These are phyloP conservation scores for Candida caryicola DNA, from an alignment of 805 yeast species.

Conservation along the genomic window DNA sequence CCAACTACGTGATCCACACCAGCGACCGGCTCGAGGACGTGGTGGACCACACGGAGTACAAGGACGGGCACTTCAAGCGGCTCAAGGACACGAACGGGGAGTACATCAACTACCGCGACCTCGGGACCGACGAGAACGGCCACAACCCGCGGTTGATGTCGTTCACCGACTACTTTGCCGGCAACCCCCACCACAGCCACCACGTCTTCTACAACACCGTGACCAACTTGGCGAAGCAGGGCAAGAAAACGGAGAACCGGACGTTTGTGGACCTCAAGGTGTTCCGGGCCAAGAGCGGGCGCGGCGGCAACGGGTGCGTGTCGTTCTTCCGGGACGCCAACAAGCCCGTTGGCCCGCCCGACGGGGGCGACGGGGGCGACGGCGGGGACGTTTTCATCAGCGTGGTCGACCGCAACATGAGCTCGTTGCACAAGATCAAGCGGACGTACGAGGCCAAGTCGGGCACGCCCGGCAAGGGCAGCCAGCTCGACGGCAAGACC, in stretches of 20 bases:
- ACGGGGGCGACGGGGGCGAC: conserved; percentile 98
- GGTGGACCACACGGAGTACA: not conserved
- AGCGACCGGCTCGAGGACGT: not conserved
- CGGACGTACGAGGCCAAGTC: conserved; percentile 67
- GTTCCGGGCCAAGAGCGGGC: conserved; percentile 67
- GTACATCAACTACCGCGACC: conserved; percentile 12
- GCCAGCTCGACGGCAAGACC: conserved; percentile 80
- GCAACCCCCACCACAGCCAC: conserved; percentile 39
- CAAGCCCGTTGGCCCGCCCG: conserved; percentile 86
- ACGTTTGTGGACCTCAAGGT: conserved; percentile 61
- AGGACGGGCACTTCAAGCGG: not conserved
- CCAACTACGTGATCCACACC: conserved; percentile 6
- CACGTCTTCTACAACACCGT: conserved; percentile 35
- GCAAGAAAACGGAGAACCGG: conserved; percentile 33
- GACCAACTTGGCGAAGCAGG: conserved; percentile 24
- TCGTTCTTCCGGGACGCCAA: conserved; percentile 88
- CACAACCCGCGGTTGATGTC: conserved; percentile 17
- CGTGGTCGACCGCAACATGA: conserved; percentile 63
- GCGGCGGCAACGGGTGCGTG: conserved; percentile 85
- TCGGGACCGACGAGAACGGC: conserved; percentile 20
- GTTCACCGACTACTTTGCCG: conserved; percentile 38
- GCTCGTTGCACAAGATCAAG: conserved; percentile 67
- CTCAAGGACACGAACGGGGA: not conserved
- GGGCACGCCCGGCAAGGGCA: conserved; percentile 69
- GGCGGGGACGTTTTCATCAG: conserved; percentile 88